Evolutionary conservation across 1,284 basidiomycete species (phyloP), one percentile per base, ranked within the genome.

Genomic region (Chiua sp.): DNA sequence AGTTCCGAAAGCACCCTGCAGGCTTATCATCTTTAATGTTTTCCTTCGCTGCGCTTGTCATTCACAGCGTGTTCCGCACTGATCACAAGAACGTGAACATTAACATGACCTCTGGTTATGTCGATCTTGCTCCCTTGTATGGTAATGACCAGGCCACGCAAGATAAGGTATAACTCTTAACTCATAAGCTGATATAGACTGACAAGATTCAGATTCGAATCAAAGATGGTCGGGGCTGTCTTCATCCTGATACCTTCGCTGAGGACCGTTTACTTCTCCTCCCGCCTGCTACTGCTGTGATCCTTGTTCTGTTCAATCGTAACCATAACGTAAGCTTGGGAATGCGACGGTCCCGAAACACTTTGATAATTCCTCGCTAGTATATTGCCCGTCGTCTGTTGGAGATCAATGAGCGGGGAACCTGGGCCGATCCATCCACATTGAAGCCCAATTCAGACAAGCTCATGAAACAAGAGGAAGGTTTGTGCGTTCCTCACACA

Each of bases 81-180:
- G 86, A 85, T 8, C 88, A 91, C 72, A 72, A 70, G 2, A 78
- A 91, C 58, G 79, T 82, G 32, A 83, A 80, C 65, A 88, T 92
- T 70, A 96, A 96, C 75, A 84, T 93, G 69, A 94, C 94, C 10
- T 92, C 91, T 0, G 91, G 91, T 15, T 96, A 96, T 68, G 87
- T 95, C 62, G 94, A 96, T 68, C 83, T 96, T 3, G 83, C 87
- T 11, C 92, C 91, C 1, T 75, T 94, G 30, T 96, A 94, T 68
- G 93, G 92, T 2, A 82, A 87, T 51, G 83, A 85, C 63, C 80
- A 87, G 64, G 78, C 75, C n/a, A 80, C 79, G 15, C 89, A 91
- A 70, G 74, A 90, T 62, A 78, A 79, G 65, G 80, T 95, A 50
- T 3, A 47, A 11, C 50, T 42, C 44, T 30, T 7, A 5, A 2